Conservation (phyloP, 495 filamentous ascomycete species). For the Aspergillus panamensis region DNA sequence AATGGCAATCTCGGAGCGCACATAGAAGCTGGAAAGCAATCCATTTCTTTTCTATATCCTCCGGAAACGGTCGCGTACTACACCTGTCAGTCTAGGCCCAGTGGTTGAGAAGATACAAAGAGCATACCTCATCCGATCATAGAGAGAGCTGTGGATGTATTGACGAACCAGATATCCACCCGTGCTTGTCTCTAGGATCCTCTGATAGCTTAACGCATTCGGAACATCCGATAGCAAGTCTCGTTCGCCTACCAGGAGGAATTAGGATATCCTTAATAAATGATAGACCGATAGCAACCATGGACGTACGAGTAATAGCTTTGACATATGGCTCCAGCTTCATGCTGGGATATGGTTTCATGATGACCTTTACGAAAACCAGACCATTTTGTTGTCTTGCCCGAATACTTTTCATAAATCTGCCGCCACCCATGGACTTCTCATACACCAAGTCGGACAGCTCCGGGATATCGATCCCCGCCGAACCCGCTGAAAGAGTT, state of each 20-base stretch:
- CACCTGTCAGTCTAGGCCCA: conserved; percentile 10
- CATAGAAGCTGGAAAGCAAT: conserved; percentile 94
- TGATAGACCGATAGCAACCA: not conserved
- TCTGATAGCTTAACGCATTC: conserved; percentile 88
- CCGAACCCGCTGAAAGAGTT: conserved; percentile 82
- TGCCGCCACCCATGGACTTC: conserved; percentile 85
- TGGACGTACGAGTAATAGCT: conserved; percentile 63
- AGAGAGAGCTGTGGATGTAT: conserved; percentile 92
- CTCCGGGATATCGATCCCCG: conserved; percentile 91
- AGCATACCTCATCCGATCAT: conserved; percentile 80
- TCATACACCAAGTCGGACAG: conserved; percentile 87
- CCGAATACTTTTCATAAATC: conserved; percentile 95
- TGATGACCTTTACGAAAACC: conserved; percentile 87
- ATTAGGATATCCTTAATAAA: conserved; percentile 21
- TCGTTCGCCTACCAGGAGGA: conserved; percentile 62
- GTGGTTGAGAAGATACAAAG: not conserved
- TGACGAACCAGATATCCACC: conserved; percentile 95
- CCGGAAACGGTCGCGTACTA: conserved; percentile 93
- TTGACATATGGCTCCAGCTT: conserved; percentile 73
- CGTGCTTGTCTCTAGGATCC: conserved; percentile 81
- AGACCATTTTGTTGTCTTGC: conserved; percentile 85
- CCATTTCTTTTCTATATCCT: conserved; percentile 99
- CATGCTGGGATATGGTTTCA: conserved; percentile 81
- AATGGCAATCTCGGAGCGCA: conserved; percentile 87
- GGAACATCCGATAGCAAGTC: conserved; percentile 74